These are phyloP conservation scores for Entoloma clypeatum DNA, from an alignment of 1,284 basidiomycete genomes.

Conservation along the genomic window DNA sequence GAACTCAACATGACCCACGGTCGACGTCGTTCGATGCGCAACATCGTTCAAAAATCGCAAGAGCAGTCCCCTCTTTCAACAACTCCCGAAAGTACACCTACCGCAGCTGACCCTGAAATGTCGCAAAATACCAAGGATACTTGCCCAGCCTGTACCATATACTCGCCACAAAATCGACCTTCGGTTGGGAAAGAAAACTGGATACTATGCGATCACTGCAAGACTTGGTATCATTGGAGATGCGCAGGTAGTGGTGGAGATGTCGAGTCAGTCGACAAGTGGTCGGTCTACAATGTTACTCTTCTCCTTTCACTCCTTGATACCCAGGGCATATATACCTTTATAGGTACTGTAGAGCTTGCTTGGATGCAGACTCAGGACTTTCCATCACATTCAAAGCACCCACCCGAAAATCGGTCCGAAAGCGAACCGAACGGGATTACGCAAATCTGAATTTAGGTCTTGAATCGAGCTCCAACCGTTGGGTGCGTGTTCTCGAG, in stretches of 20 bases:
- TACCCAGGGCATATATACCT: conserved; percentile 7
- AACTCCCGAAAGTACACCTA: conserved; percentile 12
- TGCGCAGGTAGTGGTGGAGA: conserved; percentile 68
- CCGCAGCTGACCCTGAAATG: conserved; percentile 7
- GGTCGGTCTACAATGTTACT: conserved; percentile 28
- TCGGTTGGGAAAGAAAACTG: conserved; percentile 57
- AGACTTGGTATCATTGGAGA: conserved; percentile 79
- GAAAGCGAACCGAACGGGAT: conserved; percentile 68
- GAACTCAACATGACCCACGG: conserved; percentile 19
- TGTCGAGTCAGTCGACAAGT: conserved; percentile 51
- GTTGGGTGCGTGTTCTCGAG: conserved; percentile 67
- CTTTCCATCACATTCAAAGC: conserved; percentile 68
- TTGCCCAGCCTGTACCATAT: conserved; percentile 41
- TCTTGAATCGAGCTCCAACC: conserved; percentile 57
- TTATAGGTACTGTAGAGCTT: conserved; percentile 67
- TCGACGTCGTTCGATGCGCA: conserved; percentile 26
- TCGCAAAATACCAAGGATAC: conserved; percentile 29
- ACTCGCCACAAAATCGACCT: conserved; percentile 23
- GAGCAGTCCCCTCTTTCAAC: conserved; percentile 20
- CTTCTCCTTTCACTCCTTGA: conserved; percentile 1
- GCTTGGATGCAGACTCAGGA: conserved; percentile 54
- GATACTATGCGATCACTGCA: conserved; percentile 75
- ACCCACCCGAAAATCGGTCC: conserved; percentile 73
- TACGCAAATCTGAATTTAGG: conserved; percentile 71
- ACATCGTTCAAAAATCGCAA: conserved; percentile 19